phyloP scores from a whole-genome alignment of 257 asterid species.

The Plantago elongata region DNA sequence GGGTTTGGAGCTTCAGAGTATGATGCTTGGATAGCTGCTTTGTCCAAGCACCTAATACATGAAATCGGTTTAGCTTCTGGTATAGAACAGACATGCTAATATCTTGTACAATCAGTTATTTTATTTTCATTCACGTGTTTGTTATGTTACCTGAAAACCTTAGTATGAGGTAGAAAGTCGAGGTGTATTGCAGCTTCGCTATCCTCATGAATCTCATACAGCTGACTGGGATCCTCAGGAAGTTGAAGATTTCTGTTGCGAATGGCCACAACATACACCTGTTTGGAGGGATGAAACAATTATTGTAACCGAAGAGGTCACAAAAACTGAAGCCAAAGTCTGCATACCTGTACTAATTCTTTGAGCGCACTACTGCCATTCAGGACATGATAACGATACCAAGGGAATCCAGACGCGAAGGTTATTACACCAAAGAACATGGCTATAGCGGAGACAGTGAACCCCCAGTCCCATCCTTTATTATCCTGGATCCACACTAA shows the following conservation, averaged over 20 bases:
- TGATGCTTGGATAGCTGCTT: constrained; percentile 53
- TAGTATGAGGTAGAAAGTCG: constrained; percentile 52
- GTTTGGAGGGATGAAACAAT: neutral
- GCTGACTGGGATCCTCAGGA: constrained; percentile 39
- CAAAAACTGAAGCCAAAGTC: neutral
- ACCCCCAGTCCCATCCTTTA: constrained; percentile 75
- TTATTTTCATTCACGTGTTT: too few relatives aligned
- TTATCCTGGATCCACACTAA: constrained; percentile 68
- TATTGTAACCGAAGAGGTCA: neutral
- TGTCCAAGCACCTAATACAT: constrained; percentile 54
- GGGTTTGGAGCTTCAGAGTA: constrained; percentile 26
- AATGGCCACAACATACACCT: constrained; percentile 62
- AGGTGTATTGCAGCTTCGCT: constrained; percentile 35
- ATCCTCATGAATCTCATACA: constrained; percentile 42
- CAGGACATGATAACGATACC: constrained; percentile 49
- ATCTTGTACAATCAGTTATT: too few relatives aligned
- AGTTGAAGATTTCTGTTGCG: constrained; percentile 53
- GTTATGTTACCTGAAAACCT: constrained; percentile 36
- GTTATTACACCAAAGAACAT: constrained; percentile 40
- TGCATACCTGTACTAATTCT: constrained; percentile 49
- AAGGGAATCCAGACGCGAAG: constrained; percentile 45
- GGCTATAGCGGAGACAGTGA: constrained; percentile 41
- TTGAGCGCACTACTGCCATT: constrained; percentile 59
- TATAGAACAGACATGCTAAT: neutral
- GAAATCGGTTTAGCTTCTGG: neutral